Evolutionary conservation across 305 asterid genomes (phyloP).

Genomic region (Rubia peregrina): DNA sequence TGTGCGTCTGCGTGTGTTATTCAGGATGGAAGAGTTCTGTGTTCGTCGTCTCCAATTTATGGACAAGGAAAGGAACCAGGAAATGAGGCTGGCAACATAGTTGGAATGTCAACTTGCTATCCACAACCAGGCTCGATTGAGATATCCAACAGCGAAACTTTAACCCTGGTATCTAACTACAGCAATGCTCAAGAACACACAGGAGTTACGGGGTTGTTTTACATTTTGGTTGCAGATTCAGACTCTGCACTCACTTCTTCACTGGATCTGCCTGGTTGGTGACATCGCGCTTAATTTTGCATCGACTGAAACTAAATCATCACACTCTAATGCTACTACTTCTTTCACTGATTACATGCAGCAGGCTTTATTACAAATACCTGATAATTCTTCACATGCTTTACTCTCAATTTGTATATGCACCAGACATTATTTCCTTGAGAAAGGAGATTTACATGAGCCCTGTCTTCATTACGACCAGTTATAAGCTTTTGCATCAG

Average conservation of each 20-base stretch:
- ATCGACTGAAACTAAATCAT: too few relatives aligned
- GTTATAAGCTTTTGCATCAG: too few relatives aligned
- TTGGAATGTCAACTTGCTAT: slow-evolving; percentile 84
- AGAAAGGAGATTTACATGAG: too few relatives aligned
- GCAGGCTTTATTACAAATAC: too few relatives aligned
- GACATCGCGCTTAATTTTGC: too few relatives aligned
- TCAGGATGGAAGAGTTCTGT: slow-evolving; percentile 63
- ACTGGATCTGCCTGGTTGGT: too few relatives aligned
- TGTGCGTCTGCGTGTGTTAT: background rate
- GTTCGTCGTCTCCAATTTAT: slow-evolving; percentile 66
- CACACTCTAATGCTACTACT: too few relatives aligned
- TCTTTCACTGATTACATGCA: too few relatives aligned
- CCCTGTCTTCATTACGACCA: too few relatives aligned
- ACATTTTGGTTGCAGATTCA: slow-evolving; percentile 50
- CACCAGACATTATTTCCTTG: too few relatives aligned
- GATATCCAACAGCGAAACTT: slow-evolving; percentile 62
- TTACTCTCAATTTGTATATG: too few relatives aligned
- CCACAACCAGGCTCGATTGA: slow-evolving; percentile 74
- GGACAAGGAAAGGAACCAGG: slow-evolving; percentile 73
- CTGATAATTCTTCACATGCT: too few relatives aligned
- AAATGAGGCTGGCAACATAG: slow-evolving; percentile 75
- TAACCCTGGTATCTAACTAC: slow-evolving; percentile 63
- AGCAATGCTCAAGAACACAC: slow-evolving; percentile 48
- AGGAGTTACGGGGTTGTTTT: slow-evolving; percentile 87
- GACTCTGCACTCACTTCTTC: slow-evolving; percentile 15